Conservation (phyloP, 805 yeast species). For the Candida insectorum region DNA sequence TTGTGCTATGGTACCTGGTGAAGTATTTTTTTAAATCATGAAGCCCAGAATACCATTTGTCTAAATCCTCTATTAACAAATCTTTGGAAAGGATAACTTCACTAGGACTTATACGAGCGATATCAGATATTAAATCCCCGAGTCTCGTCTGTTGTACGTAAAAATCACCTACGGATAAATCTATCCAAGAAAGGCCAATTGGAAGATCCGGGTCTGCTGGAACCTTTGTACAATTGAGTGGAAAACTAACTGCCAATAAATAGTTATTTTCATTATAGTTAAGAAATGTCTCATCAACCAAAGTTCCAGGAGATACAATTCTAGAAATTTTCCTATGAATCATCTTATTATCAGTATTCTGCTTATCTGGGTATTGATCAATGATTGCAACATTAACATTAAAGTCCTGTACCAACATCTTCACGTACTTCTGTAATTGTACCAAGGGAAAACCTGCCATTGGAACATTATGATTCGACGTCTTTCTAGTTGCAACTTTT, state of each 20-base stretch:
- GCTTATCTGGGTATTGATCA: constrained; percentile 50
- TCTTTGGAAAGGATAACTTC: constrained; percentile 65
- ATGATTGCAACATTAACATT: constrained; percentile 76
- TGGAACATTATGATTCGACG: constrained; percentile 45
- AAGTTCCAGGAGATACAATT: constrained; percentile 88
- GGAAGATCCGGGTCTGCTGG: constrained; percentile 38
- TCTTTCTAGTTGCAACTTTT: constrained; percentile 58
- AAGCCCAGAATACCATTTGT: constrained; percentile 58
- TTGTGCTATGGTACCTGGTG: constrained; percentile 47
- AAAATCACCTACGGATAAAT: constrained; percentile 78
- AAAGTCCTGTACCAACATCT: constrained; percentile 65
- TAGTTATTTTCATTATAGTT: constrained; percentile 71
- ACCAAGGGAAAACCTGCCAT: constrained; percentile 90
- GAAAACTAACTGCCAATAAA: constrained; percentile 62
- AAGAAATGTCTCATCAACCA: constrained; percentile 80
- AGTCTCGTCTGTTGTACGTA: constrained; percentile 62
- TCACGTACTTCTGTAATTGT: constrained; percentile 70
- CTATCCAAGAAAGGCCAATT: constrained; percentile 85
- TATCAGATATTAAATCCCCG: constrained; percentile 61
- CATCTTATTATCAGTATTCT: constrained; percentile 20
- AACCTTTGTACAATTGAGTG: constrained; percentile 39
- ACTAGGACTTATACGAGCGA: constrained; percentile 75
- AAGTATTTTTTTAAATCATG: constrained; percentile 59
- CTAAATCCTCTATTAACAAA: constrained; percentile 34
- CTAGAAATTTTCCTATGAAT: constrained; percentile 72